Evolutionary conservation across 2,329 filamentous ascomycete genomes (phyloP), one percentile per base, ranked within the genome.

Genomic region (Colletotrichum plurivorum): DNA sequence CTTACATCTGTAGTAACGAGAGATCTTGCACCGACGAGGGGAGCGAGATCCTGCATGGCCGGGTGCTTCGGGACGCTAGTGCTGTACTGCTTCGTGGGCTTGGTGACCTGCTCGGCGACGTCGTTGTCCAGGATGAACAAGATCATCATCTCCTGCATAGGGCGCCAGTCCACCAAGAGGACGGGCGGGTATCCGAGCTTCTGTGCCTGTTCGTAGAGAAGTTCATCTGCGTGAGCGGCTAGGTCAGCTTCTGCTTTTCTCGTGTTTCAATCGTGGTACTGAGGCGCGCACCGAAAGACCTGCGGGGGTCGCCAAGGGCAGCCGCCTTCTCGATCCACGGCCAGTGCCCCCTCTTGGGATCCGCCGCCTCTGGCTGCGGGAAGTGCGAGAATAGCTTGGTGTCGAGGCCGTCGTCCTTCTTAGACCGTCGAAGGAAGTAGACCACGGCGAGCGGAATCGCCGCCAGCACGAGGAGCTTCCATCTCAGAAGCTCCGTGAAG

Each of bases 21-120:
- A 62, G 64, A 63, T 13, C 64, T 51, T 5, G 64, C 64, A 16
- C 64, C 64, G 22, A 67, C 64, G 27, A 67, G n/a, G 8, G 64
- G 64, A 18, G 64, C 64, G 8, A 67, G 51, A 13, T 63, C 43
- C 12, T 67, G 64, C 22, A 67, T 62, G n/a, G 64, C 64, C 2
- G 64, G 64, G 12, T 67, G 64, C 36, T 67, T 67, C n/a, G 64
- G 64, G n/a, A 67, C 64, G 22, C 64, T 67, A n/a, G 64, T 67
- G 36, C 58, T 57, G 52, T 63, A 67, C 36, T 63, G 57, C 64
- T 67, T 67, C 43, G 64, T 62, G 22, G 64, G 64, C 36, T 39
- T 67, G 31, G 64, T 67, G 27, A 63, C 43, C 15, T 67, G 64
- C 46, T 67, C 64, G 22, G 64, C 64, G 13, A 67, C 64, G n/a